phyloP scores from a whole-genome alignment of 495 filamentous ascomycete species.

The Neurospora tetraspora region DNA sequence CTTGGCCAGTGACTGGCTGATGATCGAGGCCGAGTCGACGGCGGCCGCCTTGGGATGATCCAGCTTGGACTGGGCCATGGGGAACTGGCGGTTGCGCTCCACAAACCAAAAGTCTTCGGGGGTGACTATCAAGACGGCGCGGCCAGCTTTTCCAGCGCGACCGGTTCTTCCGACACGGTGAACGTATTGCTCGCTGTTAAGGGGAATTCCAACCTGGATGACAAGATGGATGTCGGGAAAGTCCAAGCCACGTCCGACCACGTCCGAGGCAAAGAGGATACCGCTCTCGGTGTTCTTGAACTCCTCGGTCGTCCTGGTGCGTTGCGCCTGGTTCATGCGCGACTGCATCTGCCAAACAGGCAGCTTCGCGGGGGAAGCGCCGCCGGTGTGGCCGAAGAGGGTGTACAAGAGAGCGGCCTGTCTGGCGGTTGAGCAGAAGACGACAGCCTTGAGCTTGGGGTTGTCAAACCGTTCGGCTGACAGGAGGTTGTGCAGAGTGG shows the following conservation, averaged over 20 bases:
- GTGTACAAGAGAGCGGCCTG: conserved; percentile 85
- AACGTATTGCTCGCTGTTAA: conserved; percentile 67
- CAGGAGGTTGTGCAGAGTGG: conserved; percentile 70
- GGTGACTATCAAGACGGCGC: conserved; percentile 74
- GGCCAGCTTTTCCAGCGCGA: conserved; percentile 65
- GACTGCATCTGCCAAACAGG: conserved; percentile 68
- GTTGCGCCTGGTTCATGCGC: conserved; percentile 57
- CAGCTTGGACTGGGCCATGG: conserved; percentile 15
- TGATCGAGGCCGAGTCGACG: conserved; percentile 12
- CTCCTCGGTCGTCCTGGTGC: conserved; percentile 65
- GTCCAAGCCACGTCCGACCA: conserved; percentile 83
- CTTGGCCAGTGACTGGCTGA: conserved; percentile 16
- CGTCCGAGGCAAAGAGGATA: conserved; percentile 79
- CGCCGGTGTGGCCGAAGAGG: conserved; percentile 58
- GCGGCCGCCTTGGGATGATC: conserved; percentile 13
- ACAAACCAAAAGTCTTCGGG: conserved; percentile 69
- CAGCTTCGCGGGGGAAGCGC: conserved; percentile 75
- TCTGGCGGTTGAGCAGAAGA: conserved; percentile 97
- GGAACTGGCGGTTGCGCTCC: conserved; percentile 15
- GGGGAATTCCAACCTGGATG: conserved; percentile 83
- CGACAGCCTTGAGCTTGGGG: conserved; percentile 62
- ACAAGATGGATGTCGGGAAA: conserved; percentile 66
- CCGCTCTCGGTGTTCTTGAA: conserved; percentile 80
- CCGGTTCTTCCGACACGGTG: conserved; percentile 92
- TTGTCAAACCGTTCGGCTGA: conserved; percentile 88